These are phyloP conservation scores for Suhomyces vadensis DNA, from an alignment of 805 yeast genomes.

Conservation along the genomic window DNA sequence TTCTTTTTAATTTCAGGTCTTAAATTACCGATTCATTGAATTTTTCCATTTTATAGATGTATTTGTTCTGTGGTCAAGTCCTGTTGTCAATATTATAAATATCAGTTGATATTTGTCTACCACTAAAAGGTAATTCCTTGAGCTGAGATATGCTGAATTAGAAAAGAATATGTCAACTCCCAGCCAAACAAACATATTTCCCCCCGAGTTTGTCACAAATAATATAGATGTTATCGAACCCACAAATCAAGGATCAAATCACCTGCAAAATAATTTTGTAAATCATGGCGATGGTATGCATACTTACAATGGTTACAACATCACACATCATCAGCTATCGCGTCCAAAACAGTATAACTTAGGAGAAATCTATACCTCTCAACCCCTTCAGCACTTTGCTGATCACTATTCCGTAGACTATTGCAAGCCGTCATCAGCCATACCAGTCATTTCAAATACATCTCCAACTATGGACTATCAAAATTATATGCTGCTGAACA, in stretches of 20 bases:
- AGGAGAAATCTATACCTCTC: neutral
- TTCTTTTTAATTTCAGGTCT: neutral
- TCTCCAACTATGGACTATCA: conserved; percentile 3
- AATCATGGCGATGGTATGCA: neutral
- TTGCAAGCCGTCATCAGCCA: neutral
- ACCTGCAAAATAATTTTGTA: neutral
- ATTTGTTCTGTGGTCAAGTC: neutral
- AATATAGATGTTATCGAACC: neutral
- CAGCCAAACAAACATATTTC: neutral
- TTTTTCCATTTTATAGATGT: neutral
- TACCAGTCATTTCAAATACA: neutral
- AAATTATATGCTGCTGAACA: neutral
- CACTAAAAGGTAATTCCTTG: too few species aligned
- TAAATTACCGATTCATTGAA: too few species aligned
- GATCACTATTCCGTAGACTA: neutral
- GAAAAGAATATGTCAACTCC: conserved; percentile 1
- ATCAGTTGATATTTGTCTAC: neutral
- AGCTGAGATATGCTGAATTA: too few species aligned
- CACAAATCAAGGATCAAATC: neutral
- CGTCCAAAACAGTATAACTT: neutral
- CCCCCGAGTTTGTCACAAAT: neutral
- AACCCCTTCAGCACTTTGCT: neutral
- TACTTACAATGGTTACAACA: neutral
- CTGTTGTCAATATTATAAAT: neutral
- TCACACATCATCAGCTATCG: neutral